phyloP scores from a whole-genome alignment of 805 yeast genomes.

The Sporopachydermia lactativora region DNA sequence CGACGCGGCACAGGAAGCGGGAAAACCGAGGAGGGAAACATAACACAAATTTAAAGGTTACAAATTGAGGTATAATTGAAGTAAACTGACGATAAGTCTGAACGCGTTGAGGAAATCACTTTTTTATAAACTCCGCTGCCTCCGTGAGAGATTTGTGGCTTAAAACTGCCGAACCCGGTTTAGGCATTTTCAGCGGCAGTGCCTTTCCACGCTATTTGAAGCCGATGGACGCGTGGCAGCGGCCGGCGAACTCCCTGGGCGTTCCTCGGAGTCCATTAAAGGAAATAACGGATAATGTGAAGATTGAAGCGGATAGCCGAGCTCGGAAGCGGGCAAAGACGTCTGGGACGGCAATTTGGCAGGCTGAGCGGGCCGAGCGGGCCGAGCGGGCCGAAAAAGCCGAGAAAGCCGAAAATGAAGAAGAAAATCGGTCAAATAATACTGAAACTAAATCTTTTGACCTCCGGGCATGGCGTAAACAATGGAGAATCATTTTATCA shows the following conservation, averaged over 20 bases:
- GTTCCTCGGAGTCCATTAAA: slow-evolving; percentile 1
- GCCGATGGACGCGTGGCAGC: not conserved
- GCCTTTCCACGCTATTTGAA: no score
- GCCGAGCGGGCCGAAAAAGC: slow-evolving; percentile 3
- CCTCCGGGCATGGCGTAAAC: slow-evolving; percentile 43
- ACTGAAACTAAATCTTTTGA: slow-evolving; percentile 24
- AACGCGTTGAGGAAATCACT: no score
- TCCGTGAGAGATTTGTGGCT: no score
- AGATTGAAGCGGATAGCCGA: not conserved
- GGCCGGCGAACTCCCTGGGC: not conserved
- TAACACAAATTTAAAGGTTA: no score
- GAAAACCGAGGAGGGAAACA: no score
- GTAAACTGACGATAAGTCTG: no score
- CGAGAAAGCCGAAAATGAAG: slow-evolving; percentile 8
- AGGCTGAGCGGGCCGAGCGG: not conserved
- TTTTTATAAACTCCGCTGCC: no score
- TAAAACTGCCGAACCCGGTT: no score
- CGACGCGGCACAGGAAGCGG: no score
- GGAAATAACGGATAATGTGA: not conserved
- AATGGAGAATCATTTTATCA: slow-evolving; percentile 49
- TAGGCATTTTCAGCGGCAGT: no score
- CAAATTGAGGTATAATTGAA: no score
- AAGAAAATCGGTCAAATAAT: slow-evolving; percentile 2
- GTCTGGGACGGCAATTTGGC: not conserved
- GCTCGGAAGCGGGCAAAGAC: slow-evolving; percentile 1